Evolutionary conservation across 148 eudicot genomes (phyloP).

Genomic region (Camellia granthamiana): DNA sequence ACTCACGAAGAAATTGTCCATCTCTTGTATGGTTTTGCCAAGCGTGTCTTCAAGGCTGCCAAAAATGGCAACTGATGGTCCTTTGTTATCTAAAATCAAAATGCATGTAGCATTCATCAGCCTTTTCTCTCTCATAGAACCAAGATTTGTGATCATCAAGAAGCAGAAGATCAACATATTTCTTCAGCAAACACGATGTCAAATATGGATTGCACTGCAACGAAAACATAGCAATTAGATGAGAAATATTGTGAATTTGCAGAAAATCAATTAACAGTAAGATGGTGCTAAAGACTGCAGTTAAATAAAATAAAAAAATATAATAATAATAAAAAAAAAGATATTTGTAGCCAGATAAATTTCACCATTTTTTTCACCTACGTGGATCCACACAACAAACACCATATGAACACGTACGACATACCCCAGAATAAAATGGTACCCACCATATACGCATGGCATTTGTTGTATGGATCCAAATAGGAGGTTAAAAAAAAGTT

Average conservation of each 20-base stretch:
- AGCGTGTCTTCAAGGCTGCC: neutral
- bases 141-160: neutral
- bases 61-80: neutral
- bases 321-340: too few relatives aligned
- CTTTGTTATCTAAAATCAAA: too few relatives aligned
- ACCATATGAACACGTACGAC: too few relatives aligned
- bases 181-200: constrained; percentile 70
- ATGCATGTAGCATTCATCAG: neutral
- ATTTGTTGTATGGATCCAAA: too few relatives aligned
- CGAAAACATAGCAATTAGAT: neutral
- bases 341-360: too few relatives aligned
- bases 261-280: neutral
- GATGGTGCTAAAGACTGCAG: neutral
- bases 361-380: too few relatives aligned
- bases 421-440: too few relatives aligned
- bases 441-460: too few relatives aligned
- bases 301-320: neutral
- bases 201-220: constrained; percentile 63
- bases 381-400: too few relatives aligned
- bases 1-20: too few relatives aligned
- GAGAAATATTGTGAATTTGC: neutral
- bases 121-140: neutral
- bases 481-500: too few relatives aligned
- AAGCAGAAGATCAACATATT: constrained; percentile 29
- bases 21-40: neutral